Conservation (phyloP, 2,329 filamentous ascomycete species). For the Monilinia laxa region DNA sequence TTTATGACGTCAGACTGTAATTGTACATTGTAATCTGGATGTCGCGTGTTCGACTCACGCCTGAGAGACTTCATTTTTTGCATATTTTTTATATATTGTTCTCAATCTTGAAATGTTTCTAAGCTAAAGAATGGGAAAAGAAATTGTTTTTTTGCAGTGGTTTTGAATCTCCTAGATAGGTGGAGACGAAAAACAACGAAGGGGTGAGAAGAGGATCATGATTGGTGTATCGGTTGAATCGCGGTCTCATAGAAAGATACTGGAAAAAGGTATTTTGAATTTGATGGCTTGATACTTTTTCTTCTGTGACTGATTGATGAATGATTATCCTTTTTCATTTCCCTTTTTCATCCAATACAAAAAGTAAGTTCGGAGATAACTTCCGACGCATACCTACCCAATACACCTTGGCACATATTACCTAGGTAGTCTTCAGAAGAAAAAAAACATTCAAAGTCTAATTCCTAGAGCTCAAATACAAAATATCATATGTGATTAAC, state of each 20-base stretch:
- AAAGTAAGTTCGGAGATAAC: not conserved
- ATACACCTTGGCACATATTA: no score
- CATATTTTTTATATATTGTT: no score
- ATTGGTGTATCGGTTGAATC: not conserved
- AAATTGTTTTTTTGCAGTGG: not conserved
- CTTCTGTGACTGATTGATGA: no score
- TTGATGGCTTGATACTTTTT: no score
- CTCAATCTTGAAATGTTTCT: not conserved
- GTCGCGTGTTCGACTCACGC: conserved; percentile 25
- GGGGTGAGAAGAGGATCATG: not conserved
- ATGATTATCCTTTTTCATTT: not conserved
- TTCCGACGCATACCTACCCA: not conserved
- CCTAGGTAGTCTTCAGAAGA: no score
- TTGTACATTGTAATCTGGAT: conserved; percentile 13
- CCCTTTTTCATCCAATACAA: not conserved
- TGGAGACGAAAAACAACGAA: no score
- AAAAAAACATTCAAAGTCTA: no score
- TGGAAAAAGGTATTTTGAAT: no score
- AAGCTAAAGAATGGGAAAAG: not conserved
- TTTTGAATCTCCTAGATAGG: no score
- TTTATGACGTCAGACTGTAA: conserved; percentile 26
- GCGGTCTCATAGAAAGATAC: no score
- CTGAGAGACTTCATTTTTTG: conserved; percentile 19
- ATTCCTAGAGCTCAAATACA: no score
- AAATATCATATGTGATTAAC: no score